A percentile compares a stretch with the other conserved stretches of the same genome.
Conservation (phyloP, 164 flowering plant species). For the Berberis vulgaris region DNA sequence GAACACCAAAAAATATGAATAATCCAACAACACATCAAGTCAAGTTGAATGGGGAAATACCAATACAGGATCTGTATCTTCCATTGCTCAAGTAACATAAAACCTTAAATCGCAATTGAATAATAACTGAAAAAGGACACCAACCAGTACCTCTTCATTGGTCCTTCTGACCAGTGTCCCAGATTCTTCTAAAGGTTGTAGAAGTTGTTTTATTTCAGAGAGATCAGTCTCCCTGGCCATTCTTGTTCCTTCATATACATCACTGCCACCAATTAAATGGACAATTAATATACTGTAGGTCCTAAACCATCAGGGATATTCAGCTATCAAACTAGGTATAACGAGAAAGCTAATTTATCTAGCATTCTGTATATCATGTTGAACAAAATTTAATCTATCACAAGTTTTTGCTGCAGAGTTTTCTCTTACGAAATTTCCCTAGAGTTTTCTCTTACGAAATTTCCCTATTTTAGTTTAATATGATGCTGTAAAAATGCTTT, state of each 20-base stretch:
- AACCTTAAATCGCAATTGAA: neutral
- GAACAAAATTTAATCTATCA: too few relatives aligned
- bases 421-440: too few relatives aligned
- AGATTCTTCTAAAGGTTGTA: conserved; percentile 74
- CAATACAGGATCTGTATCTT: too few relatives aligned
- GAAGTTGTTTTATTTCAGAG: conserved; percentile 55
- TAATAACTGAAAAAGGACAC: neutral
- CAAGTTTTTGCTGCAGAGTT: too few relatives aligned
- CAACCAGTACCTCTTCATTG: conserved; percentile 56
- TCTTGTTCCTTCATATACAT: conserved; percentile 91
- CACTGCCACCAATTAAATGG: conserved; percentile 35
- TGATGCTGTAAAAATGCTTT: too few relatives aligned
- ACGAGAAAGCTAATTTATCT: neutral
- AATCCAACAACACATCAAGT: conserved; percentile 1
- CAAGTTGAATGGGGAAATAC: conserved; percentile 4
- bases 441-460: too few relatives aligned
- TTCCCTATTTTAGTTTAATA: too few relatives aligned
- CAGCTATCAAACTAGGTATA: neutral
- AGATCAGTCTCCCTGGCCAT: conserved; percentile 65
- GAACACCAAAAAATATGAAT: conserved; percentile 3
- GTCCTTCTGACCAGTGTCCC: conserved; percentile 72
- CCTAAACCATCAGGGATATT: neutral
- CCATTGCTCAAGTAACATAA: too few relatives aligned
- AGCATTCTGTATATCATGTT: too few relatives aligned
- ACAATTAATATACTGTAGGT: neutral